A percentile compares a stretch with the other conserved stretches of the same genome.
Conservation (phyloP, 2,329 filamentous ascomycete species). For the Colletotrichum eleusines region DNA sequence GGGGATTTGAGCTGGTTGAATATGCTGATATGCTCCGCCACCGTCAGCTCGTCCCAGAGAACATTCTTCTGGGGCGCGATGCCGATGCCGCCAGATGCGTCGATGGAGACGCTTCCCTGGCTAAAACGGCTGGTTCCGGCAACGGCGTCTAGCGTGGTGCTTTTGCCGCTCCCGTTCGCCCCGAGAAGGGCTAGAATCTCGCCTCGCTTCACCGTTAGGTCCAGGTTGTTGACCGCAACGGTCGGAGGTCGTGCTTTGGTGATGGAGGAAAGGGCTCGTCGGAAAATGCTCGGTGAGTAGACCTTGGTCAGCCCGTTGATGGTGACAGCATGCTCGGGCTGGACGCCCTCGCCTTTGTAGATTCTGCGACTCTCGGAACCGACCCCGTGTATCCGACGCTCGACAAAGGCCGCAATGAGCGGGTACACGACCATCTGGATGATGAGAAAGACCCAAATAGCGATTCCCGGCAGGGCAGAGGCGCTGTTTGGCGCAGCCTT, state of each 20-base stretch:
- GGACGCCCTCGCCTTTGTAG: conserved; percentile 46
- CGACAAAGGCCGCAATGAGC: conserved; percentile 78
- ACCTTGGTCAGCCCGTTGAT: conserved; percentile 81
- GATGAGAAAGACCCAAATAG: conserved; percentile 81
- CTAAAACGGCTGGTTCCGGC: conserved; percentile 56
- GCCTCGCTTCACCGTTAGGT: conserved; percentile 77
- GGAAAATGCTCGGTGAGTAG: conserved; percentile 76
- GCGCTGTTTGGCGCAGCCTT: conserved; percentile 72
- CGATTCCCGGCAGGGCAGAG: conserved; percentile 79
- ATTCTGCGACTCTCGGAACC: conserved; percentile 67
- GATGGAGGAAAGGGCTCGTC: conserved; percentile 61
- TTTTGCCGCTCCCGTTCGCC: conserved; percentile 82
- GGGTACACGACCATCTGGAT: conserved; percentile 85
- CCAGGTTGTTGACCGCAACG: conserved; percentile 80
- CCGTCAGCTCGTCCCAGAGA: conserved; percentile 79
- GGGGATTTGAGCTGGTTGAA: conserved; percentile 77
- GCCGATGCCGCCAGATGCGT: conserved; percentile 78
- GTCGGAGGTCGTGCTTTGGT: conserved; percentile 71
- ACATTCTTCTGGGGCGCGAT: conserved; percentile 83
- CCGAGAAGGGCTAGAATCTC: conserved; percentile 85
- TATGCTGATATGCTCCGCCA: conserved; percentile 76
- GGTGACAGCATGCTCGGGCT: conserved; percentile 71
- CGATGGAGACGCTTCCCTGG: conserved; percentile 74
- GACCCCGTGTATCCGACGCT: conserved; percentile 65
- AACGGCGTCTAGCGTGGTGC: conserved; percentile 64